Conservation (phyloP, 2,329 filamentous ascomycete species). For the Daldinia sp. region DNA sequence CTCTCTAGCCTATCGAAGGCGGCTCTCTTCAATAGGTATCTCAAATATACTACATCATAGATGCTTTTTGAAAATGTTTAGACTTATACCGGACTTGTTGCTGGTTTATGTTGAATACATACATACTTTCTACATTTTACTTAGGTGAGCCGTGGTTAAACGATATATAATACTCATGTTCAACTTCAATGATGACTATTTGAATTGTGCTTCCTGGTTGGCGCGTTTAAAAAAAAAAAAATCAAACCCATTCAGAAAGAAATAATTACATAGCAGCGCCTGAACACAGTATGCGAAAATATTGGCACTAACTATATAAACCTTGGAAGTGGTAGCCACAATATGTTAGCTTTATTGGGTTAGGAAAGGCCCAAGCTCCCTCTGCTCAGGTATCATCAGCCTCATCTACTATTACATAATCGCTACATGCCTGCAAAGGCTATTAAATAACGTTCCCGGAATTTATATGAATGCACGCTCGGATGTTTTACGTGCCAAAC, state of each 20-base stretch:
- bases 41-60: not conserved
- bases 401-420: slow-evolving; percentile 8
- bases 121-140: not conserved
- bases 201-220: slow-evolving; percentile 32
- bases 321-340: not conserved
- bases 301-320: not conserved
- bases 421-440: not conserved
- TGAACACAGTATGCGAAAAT: slow-evolving; percentile 6
- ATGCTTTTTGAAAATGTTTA: not conserved
- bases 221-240: not conserved
- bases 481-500: slow-evolving; percentile 11
- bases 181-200: not conserved
- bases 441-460: not conserved
- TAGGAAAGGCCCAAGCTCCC: slow-evolving; percentile 9
- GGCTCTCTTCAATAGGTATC: not conserved
- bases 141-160: not conserved
- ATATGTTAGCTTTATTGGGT: not conserved
- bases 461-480: not conserved
- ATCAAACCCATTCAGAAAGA: not conserved
- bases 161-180: slow-evolving; percentile 15
- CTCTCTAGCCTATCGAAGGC: not conserved
- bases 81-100: not conserved
- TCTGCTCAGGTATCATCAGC: not conserved
- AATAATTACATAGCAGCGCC: too few relatives aligned
- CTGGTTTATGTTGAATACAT: not conserved